Evolutionary conservation across 148 eudicot genomes (phyloP).

Genomic region (Silene conica): DNA sequence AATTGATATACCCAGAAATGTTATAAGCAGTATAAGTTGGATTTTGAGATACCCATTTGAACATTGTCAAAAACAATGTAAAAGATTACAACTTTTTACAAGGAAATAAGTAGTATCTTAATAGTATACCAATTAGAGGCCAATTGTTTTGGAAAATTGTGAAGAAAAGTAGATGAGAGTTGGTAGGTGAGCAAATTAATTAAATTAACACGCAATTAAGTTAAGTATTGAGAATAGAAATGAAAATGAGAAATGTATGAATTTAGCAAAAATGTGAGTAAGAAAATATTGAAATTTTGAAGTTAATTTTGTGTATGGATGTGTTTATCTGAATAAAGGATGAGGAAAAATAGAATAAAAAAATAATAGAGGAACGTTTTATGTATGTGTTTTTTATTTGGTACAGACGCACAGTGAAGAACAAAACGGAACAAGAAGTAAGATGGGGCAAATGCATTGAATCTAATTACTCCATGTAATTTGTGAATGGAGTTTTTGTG

Average conservation of each 20-base stretch:
- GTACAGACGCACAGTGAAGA: too few relatives aligned
- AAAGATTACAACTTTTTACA: too few relatives aligned
- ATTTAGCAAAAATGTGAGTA: neutral
- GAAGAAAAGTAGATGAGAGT: neutral
- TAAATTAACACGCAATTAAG: neutral
- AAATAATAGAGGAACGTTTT: neutral
- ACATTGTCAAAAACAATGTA: constrained; percentile 28
- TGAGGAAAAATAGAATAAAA: neutral
- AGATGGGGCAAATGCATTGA: neutral
- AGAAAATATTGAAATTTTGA: neutral
- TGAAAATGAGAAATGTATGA: neutral
- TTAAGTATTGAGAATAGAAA: neutral
- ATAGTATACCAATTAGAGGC: neutral
- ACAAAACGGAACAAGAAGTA: neutral
- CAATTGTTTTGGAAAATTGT: neutral
- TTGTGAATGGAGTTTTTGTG: too few relatives aligned
- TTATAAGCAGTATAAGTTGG: constrained; percentile 23
- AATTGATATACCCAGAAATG: constrained; percentile 14
- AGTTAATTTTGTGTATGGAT: neutral
- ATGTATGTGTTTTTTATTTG: too few relatives aligned
- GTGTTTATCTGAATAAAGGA: neutral
- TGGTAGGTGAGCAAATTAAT: constrained; percentile 7
- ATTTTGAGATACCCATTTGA: constrained; percentile 24
- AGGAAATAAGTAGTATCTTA: too few relatives aligned
- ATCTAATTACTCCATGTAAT: too few relatives aligned